Evolutionary conservation across 352 stramenopile genomes (phyloP).

Genomic region (Pythium phragmiticola): DNA sequence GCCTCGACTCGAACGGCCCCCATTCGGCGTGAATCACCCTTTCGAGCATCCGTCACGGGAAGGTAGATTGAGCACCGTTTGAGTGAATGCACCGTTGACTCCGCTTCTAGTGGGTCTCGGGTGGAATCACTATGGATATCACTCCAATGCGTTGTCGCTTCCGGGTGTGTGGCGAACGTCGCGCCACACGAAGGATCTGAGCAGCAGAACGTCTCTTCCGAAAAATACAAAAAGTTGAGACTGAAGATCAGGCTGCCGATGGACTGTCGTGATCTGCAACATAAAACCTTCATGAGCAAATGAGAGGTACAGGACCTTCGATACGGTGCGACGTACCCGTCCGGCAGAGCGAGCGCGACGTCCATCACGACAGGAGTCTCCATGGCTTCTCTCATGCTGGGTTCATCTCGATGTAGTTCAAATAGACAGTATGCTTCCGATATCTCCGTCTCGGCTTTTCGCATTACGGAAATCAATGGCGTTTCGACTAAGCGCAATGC

Average conservation of each 20-base stretch:
- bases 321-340: slow-evolving; percentile 14
- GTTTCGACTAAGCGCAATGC: slow-evolving; percentile 34
- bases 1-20: slow-evolving; percentile 23
- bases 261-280: slow-evolving; percentile 14
- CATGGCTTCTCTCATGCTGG: slow-evolving; percentile 49
- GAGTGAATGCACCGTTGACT: slow-evolving; percentile 7
- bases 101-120: background rate
- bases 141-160: slow-evolving; percentile 38
- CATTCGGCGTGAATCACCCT: background rate
- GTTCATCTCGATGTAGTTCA: slow-evolving; percentile 35
- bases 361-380: slow-evolving; percentile 43
- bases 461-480: slow-evolving; percentile 32
- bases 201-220: slow-evolving; percentile 49
- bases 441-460: slow-evolving; percentile 37
- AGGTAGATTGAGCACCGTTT: slow-evolving; percentile 68
- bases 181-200: slow-evolving; percentile 31
- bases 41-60: slow-evolving; percentile 33
- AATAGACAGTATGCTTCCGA: slow-evolving; percentile 47
- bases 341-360: slow-evolving; percentile 9
- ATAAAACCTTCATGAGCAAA: background rate
- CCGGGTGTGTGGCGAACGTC: slow-evolving; percentile 34
- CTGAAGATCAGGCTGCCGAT: slow-evolving; percentile 57
- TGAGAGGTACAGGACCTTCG: background rate
- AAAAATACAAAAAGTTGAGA: slow-evolving; percentile 76
- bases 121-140: slow-evolving; percentile 27